Conservation (phyloP, 1,284 basidiomycete genomes). For the Boletus subluridellus region DNA sequence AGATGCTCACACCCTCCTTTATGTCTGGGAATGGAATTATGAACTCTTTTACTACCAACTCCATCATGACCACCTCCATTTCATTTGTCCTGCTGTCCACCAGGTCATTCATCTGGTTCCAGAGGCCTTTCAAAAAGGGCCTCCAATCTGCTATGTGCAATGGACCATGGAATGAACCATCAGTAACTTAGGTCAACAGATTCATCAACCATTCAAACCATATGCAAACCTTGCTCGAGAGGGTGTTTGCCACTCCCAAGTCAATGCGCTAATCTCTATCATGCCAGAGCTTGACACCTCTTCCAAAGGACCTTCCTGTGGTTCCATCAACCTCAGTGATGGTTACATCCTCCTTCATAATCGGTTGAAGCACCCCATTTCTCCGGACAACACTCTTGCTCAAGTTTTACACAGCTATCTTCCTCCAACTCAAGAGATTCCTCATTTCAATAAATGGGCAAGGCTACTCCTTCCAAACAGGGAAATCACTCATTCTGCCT, state of each 20-base stretch:
- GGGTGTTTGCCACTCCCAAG: background rate
- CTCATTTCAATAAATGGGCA: too few relatives aligned
- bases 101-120: too few relatives aligned
- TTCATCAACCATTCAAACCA: too few relatives aligned
- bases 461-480: too few relatives aligned
- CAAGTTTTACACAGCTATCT: background rate
- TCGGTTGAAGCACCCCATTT: background rate
- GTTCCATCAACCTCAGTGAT: background rate
- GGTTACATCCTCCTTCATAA: background rate
- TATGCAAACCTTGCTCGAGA: background rate
- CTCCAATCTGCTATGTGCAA: too few relatives aligned
- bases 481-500: too few relatives aligned
- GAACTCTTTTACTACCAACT: background rate
- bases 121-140: too few relatives aligned
- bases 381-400: background rate
- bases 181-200: too few relatives aligned
- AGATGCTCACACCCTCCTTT: too few relatives aligned
- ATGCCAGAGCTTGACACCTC: background rate
- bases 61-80: too few relatives aligned
- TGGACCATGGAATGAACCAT: too few relatives aligned
- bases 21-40: background rate
- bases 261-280: background rate
- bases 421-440: background rate
- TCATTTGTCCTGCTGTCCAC: too few relatives aligned
- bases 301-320: background rate